Evolutionary conservation across 192 early-diverging fungal species (phyloP), one percentile per base, ranked within the genome.

Genomic region (Rhizophlyctis rosea): DNA sequence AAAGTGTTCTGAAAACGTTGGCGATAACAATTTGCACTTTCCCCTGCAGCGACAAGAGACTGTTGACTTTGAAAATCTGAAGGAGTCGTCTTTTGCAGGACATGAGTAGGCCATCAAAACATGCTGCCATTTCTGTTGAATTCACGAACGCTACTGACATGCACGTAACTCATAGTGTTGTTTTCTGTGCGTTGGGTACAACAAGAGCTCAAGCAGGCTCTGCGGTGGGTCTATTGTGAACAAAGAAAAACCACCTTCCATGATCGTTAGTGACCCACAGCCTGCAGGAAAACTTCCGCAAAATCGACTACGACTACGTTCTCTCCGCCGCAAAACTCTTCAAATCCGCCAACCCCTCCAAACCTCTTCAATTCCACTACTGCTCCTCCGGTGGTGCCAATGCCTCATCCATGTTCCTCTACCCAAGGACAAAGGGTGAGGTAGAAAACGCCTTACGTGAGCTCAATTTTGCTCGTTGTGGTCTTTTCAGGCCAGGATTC

Each of bases 281-380:
- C 24, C 13, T 21, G 24, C 24, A 54, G 57, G 66, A 84, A 23
- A 74, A 66, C 2, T 94, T 92, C 56, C 68, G 77, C 53, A 88
- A 85, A 65, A 88, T 92, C 39, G 92, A 92, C 57, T 87, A 90
- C 47, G 83, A 86, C 57, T 91, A 92, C 57, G 84, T 87, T 11
- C 56, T 93, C 4, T 82, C 78, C 34, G 72, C 87, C 14, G 86
- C 88, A 2, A 83, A 84, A 32, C 57, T 77, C 4, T 72, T 87
- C 51, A 75, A 86, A 69, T 71, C 90, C 88, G 30, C 89, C 88
- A 2, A 83, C 52, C 13, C 75, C 57, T 0, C 86, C 84, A 49
- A 83, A 31, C 27, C 78, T 57, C 34, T 67, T 61, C 67, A 88
- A 64, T 68, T 59, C 58, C 66, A 59, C 59, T 68, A 68, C 59